phyloP scores from a whole-genome alignment of 768 basidiomycete species.

The Phaffia australis region DNA sequence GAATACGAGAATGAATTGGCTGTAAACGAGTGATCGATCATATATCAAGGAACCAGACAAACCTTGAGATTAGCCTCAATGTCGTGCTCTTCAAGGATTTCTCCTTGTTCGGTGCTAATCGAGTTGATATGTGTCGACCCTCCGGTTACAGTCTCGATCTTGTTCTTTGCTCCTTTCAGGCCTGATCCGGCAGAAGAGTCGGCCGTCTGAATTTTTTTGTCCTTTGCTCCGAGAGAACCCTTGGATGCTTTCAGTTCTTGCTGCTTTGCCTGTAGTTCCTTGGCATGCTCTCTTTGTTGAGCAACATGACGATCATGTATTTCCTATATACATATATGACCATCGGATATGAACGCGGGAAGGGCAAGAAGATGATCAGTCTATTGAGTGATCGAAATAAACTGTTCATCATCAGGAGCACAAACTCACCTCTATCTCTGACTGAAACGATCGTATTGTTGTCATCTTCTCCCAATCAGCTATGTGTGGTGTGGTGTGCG shows the following conservation, averaged over 20 bases:
- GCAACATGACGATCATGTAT: background rate
- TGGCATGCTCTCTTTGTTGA: background rate
- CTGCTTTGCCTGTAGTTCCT: constrained; percentile 7
- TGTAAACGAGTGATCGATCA: background rate
- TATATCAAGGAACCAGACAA: background rate
- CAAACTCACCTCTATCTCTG: constrained; percentile 7
- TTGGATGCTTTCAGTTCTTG: constrained; percentile 2
- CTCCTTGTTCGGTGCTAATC: background rate
- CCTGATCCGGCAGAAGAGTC: background rate
- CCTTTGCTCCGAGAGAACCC: background rate
- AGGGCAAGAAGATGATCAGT: background rate
- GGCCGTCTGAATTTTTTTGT: background rate
- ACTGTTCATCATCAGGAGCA: background rate
- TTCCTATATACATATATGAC: background rate
- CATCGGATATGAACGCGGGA: too few species aligned
- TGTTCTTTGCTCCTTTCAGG: background rate
- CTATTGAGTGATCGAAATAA: background rate
- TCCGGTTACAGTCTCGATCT: constrained; percentile 1
- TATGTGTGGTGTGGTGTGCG: too few species aligned
- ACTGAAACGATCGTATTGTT: constrained; percentile 16
- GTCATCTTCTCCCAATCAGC: background rate
- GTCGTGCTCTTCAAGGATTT: background rate
- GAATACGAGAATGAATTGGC: background rate
- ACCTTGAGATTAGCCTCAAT: constrained; percentile 14
- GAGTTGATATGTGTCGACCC: background rate